Evolutionary conservation across 2,329 filamentous ascomycete genomes (phyloP), one percentile per base, ranked within the genome.

Genomic region (Geosmithia putterillii): DNA sequence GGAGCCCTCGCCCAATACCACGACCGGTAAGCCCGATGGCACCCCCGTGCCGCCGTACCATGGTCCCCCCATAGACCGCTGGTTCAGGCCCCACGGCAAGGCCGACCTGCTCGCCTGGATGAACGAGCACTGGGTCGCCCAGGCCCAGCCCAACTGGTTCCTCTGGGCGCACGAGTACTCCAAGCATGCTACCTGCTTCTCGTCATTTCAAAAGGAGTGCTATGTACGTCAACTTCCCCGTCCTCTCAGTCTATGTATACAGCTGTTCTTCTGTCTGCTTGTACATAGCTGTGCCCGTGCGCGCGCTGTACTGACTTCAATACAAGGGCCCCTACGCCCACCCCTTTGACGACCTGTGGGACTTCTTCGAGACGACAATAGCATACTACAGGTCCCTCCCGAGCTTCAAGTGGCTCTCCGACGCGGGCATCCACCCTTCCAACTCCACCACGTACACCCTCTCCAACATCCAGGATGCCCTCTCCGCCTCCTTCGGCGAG

Each of bases 81-180:
- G 79, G 62, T 63, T 83, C 44, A 64, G 67, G 51, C 63, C 69
- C 0, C 74, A 80, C 50, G 74, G 73, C 45, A 72, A 70, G 49
- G 66, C 65, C 48, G 77, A 81, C 53, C 64, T 83, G 2, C 67
- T 83, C 2, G 69, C 65, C 2, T 83, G 71, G 62, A 83, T 83
- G 79, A 74, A 78, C 54, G 77, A 70, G 52, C 70, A 53, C 68
- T 83, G 79, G 80, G 67, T 81, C 49, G 69, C 69, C 40, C 74
- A 75, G 49, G 62, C 62, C 46, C 67, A 70, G 41, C 65, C 70
- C 14, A 82, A 78, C 60, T 57, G 62, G 42, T 66, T 71, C 28
- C 74, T 84, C 61, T 83, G 79, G 78, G 79, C 60, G 35, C 78
- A 82, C 62, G 78, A 83, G 55, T 82, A 79, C 64, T 71, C 66